Evolutionary conservation across 495 filamentous ascomycete genomes (phyloP).

Genomic region (Saxophila tyrrhenica): DNA sequence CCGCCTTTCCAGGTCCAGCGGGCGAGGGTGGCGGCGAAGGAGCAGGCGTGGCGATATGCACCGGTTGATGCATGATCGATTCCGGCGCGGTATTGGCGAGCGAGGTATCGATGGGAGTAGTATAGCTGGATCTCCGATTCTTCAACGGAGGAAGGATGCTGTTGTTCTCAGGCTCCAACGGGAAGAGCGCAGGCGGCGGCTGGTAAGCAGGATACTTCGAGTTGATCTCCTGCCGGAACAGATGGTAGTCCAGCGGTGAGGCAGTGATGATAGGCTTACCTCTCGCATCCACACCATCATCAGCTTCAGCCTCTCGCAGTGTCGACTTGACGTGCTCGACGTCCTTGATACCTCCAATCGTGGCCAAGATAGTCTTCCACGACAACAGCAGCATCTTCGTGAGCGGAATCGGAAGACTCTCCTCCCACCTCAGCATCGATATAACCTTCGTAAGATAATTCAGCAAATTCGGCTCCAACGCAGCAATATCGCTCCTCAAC

Average conservation of each 20-base stretch:
- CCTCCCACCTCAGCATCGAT: slow-evolving; percentile 78
- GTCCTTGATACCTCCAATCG: slow-evolving; percentile 65
- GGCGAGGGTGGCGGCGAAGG: slow-evolving; percentile 96
- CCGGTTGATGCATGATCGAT: slow-evolving; percentile 77
- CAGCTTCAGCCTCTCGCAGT: slow-evolving; percentile 36
- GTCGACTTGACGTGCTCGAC: slow-evolving; percentile 63
- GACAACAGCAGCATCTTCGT: slow-evolving; percentile 64
- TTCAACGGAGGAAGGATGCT: slow-evolving; percentile 79
- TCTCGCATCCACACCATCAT: slow-evolving; percentile 28
- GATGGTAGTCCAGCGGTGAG: slow-evolving; percentile 89
- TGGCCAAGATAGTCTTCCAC: slow-evolving; percentile 82
- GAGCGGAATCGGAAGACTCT: slow-evolving; percentile 52
- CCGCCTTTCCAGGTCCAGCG: slow-evolving; percentile 74
- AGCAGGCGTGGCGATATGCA: slow-evolving; percentile 94
- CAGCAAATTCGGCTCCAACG: slow-evolving; percentile 56
- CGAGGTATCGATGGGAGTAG: slow-evolving; percentile 35
- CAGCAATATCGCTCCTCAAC: slow-evolving; percentile 19
- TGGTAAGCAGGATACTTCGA: slow-evolving; percentile 97
- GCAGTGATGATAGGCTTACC: slow-evolving; percentile 63
- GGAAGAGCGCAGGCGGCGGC: slow-evolving; percentile 71
- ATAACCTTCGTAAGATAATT: slow-evolving; percentile 64
- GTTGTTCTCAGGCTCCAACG: slow-evolving; percentile 79
- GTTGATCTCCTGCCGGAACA: slow-evolving; percentile 94
- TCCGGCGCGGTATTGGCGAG: slow-evolving; percentile 37
- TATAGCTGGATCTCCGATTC: slow-evolving; percentile 45